A percentile compares a stretch with the other conserved stretches of the same genome.
Conservation (phyloP, 2,329 filamentous ascomycete species). For the Penicillium sp. region DNA sequence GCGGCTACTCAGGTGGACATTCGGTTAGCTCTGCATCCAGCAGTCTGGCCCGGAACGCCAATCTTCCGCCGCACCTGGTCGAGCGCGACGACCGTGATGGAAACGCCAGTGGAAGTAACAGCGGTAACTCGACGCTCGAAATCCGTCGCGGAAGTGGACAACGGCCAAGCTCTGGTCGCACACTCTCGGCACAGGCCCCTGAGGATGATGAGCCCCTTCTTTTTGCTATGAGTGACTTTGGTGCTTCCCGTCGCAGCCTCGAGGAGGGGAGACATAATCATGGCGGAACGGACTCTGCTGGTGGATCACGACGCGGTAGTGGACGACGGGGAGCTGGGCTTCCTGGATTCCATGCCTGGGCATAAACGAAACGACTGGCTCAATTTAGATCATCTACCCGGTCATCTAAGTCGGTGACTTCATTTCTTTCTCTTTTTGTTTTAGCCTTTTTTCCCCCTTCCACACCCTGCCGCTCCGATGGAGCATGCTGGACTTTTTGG, state of each 20-base stretch:
- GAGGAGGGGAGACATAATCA: constrained; percentile 42
- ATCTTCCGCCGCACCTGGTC: constrained; percentile 31
- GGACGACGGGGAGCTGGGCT: constrained; percentile 36
- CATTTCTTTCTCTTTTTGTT: neutral
- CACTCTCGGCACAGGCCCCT: constrained; percentile 28
- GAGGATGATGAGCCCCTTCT: constrained; percentile 49
- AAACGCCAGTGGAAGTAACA: constrained; percentile 43
- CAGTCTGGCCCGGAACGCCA: constrained; percentile 39
- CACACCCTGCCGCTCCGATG: neutral
- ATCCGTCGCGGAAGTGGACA: constrained; percentile 37
- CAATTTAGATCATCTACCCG: neutral
- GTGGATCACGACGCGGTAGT: constrained; percentile 37
- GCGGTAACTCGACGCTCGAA: constrained; percentile 37
- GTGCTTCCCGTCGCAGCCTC: constrained; percentile 43
- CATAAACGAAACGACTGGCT: constrained; percentile 16
- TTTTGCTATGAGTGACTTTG: constrained; percentile 51
- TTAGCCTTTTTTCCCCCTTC: neutral
- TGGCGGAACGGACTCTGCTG: constrained; percentile 29
- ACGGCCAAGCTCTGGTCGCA: constrained; percentile 37
- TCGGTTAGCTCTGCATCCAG: constrained; percentile 44
- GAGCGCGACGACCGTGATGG: constrained; percentile 44
- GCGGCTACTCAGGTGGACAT: constrained; percentile 40
- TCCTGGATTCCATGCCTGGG: constrained; percentile 37
- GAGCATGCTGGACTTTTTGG: constrained; percentile 3
- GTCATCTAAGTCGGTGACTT: neutral